Conservation (phyloP, 1,284 basidiomycete genomes). For the Stereum hirsutum region DNA sequence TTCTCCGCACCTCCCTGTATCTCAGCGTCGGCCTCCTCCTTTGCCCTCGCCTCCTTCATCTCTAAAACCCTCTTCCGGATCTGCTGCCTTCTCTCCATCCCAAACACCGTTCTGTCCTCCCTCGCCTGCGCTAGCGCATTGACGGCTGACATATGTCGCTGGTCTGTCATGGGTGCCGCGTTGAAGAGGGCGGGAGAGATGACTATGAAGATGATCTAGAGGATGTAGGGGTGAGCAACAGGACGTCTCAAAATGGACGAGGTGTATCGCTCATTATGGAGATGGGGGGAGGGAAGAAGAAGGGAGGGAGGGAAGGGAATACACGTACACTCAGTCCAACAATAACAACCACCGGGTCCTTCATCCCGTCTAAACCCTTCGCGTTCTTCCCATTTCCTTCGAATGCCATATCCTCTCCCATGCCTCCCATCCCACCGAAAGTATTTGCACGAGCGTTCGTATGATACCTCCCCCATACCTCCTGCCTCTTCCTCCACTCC, state of each 20-base stretch:
- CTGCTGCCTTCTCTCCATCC: constrained; percentile 27
- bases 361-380: constrained; percentile 23
- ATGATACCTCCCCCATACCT: constrained; percentile 9
- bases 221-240: background rate
- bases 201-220: constrained; percentile 23
- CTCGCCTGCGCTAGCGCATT: constrained; percentile 33
- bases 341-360: constrained; percentile 29
- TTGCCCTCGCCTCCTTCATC: background rate
- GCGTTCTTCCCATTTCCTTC: no score
- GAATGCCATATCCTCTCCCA: no score
- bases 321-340: constrained; percentile 28
- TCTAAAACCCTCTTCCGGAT: constrained; percentile 29
- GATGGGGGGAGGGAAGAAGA: background rate
- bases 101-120: constrained; percentile 29
- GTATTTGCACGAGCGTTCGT: constrained; percentile 16
- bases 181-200: constrained; percentile 21
- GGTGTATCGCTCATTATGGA: no score
- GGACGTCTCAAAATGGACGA: no score
- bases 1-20: no score
- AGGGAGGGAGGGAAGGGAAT: background rate
- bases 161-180: constrained; percentile 11
- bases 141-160: constrained; percentile 25
- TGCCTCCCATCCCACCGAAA: background rate
- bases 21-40: background rate
- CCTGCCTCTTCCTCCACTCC: constrained; percentile 9